Percentiles rank a stretch among this genome's conserved stretches.
Conservation (phyloP, 2,329 filamentous ascomycete genomes). For the Alternaria solani region DNA sequence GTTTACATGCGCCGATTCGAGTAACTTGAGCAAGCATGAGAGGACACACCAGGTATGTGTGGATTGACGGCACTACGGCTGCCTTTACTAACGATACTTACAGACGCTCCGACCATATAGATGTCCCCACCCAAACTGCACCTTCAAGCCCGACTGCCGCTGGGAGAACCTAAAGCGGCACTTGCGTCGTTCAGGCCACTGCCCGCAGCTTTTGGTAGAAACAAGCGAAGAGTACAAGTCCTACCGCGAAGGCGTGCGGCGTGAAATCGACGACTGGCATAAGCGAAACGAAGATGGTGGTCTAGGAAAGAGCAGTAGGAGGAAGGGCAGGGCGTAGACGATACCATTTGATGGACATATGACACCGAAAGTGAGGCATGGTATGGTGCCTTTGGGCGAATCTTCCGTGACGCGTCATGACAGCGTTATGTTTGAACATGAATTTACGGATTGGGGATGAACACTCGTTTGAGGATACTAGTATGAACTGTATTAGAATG, state of each 20-base stretch:
- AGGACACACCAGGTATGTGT: conserved; percentile 44
- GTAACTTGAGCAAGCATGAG: conserved; percentile 51
- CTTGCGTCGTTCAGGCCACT: conserved; percentile 48
- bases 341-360: background rate
- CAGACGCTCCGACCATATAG: conserved; percentile 48
- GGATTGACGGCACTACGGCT: background rate
- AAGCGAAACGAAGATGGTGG: conserved; percentile 38
- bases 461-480: background rate
- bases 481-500: background rate
- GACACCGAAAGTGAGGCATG: background rate
- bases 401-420: background rate
- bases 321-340: conserved; percentile 25
- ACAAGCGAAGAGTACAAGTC: conserved; percentile 43
- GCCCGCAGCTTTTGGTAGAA: conserved; percentile 45
- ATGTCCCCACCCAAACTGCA: conserved; percentile 49
- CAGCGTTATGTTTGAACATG: background rate
- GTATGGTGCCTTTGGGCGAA: background rate
- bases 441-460: background rate
- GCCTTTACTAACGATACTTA: background rate
- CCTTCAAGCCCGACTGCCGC: conserved; percentile 49
- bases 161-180: conserved; percentile 53
- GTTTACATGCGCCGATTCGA: conserved; percentile 50
- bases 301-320: conserved; percentile 25
- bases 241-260: conserved; percentile 44
- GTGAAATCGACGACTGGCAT: conserved; percentile 47